A percentile compares a stretch with the other conserved stretches of the same genome.
Conservation (phyloP, 768 basidiomycete species). For the Russula compacta region DNA sequence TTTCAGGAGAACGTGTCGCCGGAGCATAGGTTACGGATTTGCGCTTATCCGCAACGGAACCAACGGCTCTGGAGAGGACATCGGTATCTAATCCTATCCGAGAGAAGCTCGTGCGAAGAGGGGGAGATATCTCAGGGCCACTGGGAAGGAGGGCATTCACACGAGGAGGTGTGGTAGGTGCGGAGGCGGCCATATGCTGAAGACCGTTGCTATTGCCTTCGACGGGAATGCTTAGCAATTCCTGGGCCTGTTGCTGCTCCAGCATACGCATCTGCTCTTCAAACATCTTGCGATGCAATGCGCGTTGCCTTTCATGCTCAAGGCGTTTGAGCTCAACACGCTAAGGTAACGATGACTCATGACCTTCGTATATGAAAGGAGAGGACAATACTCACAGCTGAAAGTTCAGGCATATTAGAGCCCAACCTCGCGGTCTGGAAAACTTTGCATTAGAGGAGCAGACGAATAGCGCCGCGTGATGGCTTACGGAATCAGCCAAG, state of each 20-base stretch:
- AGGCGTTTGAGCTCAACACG: conserved; percentile 86
- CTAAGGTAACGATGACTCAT: conserved; percentile 30
- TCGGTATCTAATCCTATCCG: conserved; percentile 47
- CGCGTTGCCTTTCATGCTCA: conserved; percentile 84
- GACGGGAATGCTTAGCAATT: conserved; percentile 67
- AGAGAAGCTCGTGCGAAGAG: conserved; percentile 36
- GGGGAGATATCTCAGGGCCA: conserved; percentile 34
- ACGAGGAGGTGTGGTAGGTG: conserved; percentile 81
- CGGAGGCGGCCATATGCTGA: conserved; percentile 78
- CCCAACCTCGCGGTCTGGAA: conserved; percentile 70
- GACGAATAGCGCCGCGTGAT: conserved; percentile 10
- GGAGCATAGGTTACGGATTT: conserved; percentile 83
- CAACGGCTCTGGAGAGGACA: conserved; percentile 58
- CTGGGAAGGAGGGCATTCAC: conserved; percentile 62
- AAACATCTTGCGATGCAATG: conserved; percentile 79
- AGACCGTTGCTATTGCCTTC: conserved; percentile 43
- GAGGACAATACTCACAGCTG: conserved; percentile 51
- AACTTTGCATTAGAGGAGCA: conserved; percentile 12
- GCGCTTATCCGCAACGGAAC: conserved; percentile 63
- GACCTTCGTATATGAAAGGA: conserved; percentile 6
- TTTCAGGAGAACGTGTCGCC: conserved; percentile 65
- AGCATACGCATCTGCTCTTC: conserved; percentile 95
- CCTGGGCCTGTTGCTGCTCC: conserved; percentile 84
- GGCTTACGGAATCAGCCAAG: conserved; percentile 83
- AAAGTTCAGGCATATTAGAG: conserved; percentile 80